Evolutionary conservation across 228 moss, liverwort and hornwort genomes (phyloP), one percentile per base, ranked within the genome.

Genomic region (Sphagnum fallax): DNA sequence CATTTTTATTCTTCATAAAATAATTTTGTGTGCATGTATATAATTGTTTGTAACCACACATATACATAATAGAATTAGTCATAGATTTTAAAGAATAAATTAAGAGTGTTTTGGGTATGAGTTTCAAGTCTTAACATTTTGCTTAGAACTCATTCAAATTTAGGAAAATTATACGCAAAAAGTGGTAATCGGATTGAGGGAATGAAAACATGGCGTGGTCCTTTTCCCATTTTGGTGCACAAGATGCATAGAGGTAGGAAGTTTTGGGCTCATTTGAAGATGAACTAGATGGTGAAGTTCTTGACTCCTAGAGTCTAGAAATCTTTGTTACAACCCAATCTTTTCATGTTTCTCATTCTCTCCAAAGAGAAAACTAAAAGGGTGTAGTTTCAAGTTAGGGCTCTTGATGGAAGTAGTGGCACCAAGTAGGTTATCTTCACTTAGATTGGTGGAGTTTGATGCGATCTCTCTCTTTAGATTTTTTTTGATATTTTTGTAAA

Each of bases 151-250:
- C 18, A 18, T 18, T 18, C 18, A 18, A 18, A 18, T 18, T 18
- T 18, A 18, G 18, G 18, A 18, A 18, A 18, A 18, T 18, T 90
- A 90, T 89, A 89, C 70, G 87, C 86, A 85, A 87, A 89, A 82
- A 75, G 75, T 75, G 77, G 75, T 69, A 75, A 78, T 70, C 74
- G 76, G 82, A 76, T 74, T 76, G 82, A 85, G 79, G 84, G 80
- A 74, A 78, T 74, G 79, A 75, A 76, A 81, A 68, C 75, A 71
- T 73, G 81, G 82, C 79, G 90, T 79, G 83, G 89, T 84, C 86
- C 84, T 86, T 84, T 76, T 79, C 82, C 89, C 87, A 89, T 84
- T 92, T 91, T 84, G 87, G 86, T 84, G 88, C 83, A 81, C 80
- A 68, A 77, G 79, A 79, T 74, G 77, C 77, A 76, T 77, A 79